Percentiles rank a stretch among this genome's conserved stretches.
Conservation (phyloP, 768 basidiomycete genomes). For the Boletus reticulatus region DNA sequence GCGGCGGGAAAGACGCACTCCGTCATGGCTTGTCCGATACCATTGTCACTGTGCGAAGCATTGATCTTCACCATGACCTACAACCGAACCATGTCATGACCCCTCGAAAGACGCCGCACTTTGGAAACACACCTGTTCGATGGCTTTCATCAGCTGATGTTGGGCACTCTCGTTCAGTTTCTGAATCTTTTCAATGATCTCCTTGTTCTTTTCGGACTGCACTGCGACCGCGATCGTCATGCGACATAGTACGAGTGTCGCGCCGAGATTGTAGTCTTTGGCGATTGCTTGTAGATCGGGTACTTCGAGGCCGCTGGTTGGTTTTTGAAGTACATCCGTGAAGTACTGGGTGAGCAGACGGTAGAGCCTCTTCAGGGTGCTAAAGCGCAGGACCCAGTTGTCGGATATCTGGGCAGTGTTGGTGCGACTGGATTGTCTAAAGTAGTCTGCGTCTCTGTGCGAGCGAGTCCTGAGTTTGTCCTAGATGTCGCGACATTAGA, state of each 20-base stretch:
- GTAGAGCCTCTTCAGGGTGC: conserved; percentile 79
- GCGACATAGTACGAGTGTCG: conserved; percentile 73
- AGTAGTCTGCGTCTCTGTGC: conserved; percentile 74
- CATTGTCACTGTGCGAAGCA: conserved; percentile 43
- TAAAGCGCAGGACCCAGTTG: conserved; percentile 89
- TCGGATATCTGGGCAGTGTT: conserved; percentile 64
- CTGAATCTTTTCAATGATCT: conserved; percentile 88
- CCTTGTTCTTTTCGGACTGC: conserved; percentile 85
- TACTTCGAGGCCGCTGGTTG: conserved; percentile 74
- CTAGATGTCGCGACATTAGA: conserved; percentile 3
- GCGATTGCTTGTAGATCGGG: conserved; percentile 87
- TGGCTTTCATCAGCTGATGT: conserved; percentile 88
- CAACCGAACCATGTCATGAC: background rate
- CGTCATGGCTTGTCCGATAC: conserved; percentile 64
- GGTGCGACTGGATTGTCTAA: conserved; percentile 58
- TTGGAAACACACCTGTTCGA: conserved; percentile 70
- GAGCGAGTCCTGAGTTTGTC: conserved; percentile 7
- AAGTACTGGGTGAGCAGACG: conserved; percentile 89
- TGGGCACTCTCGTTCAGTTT: conserved; percentile 79
- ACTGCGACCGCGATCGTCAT: conserved; percentile 84
- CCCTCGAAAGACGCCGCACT: background rate
- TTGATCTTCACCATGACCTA: conserved; percentile 79
- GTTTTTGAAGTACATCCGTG: conserved; percentile 78
- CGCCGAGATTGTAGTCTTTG: conserved; percentile 63
- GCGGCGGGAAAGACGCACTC: conserved; percentile 54